A percentile compares a stretch with the other conserved stretches of the same genome.
phyloP scores from a whole-genome alignment of 1,284 basidiomycete genomes.

The Apiotrichum laibachii region DNA sequence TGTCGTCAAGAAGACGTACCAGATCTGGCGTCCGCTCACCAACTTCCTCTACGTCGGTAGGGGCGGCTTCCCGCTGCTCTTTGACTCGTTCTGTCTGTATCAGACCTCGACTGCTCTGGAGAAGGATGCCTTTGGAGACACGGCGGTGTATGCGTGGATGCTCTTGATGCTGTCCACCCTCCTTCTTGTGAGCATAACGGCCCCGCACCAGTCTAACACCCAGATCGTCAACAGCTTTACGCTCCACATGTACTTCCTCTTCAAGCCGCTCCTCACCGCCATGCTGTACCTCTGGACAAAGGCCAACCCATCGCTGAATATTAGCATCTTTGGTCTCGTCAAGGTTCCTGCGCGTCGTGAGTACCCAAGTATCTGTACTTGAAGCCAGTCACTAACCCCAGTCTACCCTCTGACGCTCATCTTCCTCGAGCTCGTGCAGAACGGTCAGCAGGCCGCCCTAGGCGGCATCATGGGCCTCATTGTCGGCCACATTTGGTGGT shows the following conservation, averaged over 20 bases:
- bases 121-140: slow-evolving; percentile 36
- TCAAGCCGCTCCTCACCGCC: slow-evolving; percentile 43
- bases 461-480: slow-evolving; percentile 42
- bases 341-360: slow-evolving; percentile 46
- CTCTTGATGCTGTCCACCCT: slow-evolving; percentile 18
- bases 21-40: slow-evolving; percentile 45
- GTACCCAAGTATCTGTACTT: slow-evolving; percentile 8
- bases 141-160: slow-evolving; percentile 46
- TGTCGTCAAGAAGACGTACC: not conserved
- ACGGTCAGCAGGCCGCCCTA: slow-evolving; percentile 37
- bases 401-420: slow-evolving; percentile 47
- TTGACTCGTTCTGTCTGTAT: slow-evolving; percentile 48
- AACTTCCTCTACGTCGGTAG: slow-evolving; percentile 48
- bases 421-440: slow-evolving; percentile 41
- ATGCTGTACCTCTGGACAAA: slow-evolving; percentile 49
- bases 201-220: slow-evolving; percentile 22
- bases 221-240: slow-evolving; percentile 34
- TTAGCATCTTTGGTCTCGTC: slow-evolving; percentile 48
- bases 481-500: slow-evolving; percentile 51
- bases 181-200: slow-evolving; percentile 29
- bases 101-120: slow-evolving; percentile 47
- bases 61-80: slow-evolving; percentile 39
- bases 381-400: slow-evolving; percentile 11
- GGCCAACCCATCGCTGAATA: slow-evolving; percentile 43
- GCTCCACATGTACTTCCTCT: slow-evolving; percentile 33